Conservation (phyloP, 1,284 basidiomycete species). For the Leccinum solheimii region DNA sequence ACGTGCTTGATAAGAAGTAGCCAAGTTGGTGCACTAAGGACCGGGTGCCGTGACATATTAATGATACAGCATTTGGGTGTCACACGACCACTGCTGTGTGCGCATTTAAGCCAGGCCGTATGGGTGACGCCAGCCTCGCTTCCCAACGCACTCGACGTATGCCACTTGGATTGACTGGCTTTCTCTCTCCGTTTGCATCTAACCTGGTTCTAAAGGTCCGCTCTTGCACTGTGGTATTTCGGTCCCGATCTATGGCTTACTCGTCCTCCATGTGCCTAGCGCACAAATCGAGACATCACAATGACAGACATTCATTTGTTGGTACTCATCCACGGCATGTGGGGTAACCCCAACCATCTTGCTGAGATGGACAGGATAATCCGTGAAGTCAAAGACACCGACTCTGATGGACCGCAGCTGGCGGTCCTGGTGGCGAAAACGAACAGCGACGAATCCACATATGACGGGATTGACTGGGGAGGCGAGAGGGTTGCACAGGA, state of each 20-base stretch:
- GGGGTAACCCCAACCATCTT: slow-evolving; percentile 69
- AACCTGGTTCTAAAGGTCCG: slow-evolving; percentile 6
- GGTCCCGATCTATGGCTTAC: slow-evolving; percentile 3
- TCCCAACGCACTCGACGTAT: slow-evolving; percentile 4
- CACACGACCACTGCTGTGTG: background rate
- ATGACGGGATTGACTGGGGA: slow-evolving; percentile 77
- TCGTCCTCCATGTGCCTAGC: background rate
- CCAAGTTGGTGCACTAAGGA: background rate
- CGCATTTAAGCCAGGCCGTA: slow-evolving; percentile 1
- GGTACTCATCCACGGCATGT: slow-evolving; percentile 82
- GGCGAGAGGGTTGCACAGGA: slow-evolving; percentile 69
- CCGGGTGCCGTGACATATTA: slow-evolving; percentile 1
- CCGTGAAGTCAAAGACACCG: slow-evolving; percentile 36
- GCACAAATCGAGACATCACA: slow-evolving; percentile 4
- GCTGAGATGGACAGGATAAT: slow-evolving; percentile 47
- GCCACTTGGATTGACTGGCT: background rate
- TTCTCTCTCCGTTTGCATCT: background rate
- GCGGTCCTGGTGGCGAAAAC: slow-evolving; percentile 52
- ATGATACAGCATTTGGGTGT: background rate
- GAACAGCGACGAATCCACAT: slow-evolving; percentile 61
- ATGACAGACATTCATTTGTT: slow-evolving; percentile 53
- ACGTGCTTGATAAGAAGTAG: background rate
- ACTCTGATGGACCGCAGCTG: slow-evolving; percentile 34
- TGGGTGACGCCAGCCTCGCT: slow-evolving; percentile 12
- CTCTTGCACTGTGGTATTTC: background rate